phyloP scores from a whole-genome alignment of 2,329 filamentous ascomycete species.

The Paecilomyces fulvus region DNA sequence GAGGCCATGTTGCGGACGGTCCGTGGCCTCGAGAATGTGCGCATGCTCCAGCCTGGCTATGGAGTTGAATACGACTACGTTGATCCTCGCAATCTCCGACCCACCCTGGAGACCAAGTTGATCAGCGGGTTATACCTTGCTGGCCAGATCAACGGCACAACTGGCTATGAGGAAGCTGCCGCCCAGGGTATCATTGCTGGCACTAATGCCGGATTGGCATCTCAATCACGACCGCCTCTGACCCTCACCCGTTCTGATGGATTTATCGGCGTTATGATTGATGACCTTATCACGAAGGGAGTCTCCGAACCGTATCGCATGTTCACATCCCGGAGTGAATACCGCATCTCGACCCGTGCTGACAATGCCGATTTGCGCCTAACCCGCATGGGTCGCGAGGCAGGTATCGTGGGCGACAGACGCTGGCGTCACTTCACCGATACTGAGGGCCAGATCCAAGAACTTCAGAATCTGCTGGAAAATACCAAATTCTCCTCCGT shows the following conservation, averaged over 20 bases:
- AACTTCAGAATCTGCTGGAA: conserved; percentile 55
- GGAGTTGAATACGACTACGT: conserved; percentile 99
- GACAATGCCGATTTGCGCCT: conserved; percentile 91
- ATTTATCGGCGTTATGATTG: conserved; percentile 98
- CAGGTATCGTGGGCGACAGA: conserved; percentile 67
- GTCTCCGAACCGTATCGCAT: conserved; percentile 96
- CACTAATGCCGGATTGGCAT: conserved; percentile 82
- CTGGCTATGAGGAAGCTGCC: conserved; percentile 94
- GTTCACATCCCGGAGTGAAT: conserved; percentile 95
- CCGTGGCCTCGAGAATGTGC: conserved; percentile 75
- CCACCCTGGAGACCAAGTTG: conserved; percentile 89
- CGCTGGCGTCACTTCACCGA: conserved; percentile 66
- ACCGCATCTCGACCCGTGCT: conserved; percentile 80
- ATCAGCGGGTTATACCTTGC: conserved; percentile 85
- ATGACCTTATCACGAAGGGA: conserved; percentile 93
- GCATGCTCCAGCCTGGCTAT: conserved; percentile 91
- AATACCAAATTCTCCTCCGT: conserved; percentile 50
- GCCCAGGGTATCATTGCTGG: conserved; percentile 88
- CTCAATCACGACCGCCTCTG: conserved; percentile 57
- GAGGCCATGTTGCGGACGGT: conserved; percentile 78
- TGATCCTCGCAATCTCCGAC: conserved; percentile 76
- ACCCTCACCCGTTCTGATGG: conserved; percentile 73
- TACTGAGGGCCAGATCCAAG: conserved; percentile 58
- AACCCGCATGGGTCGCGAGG: conserved; percentile 65
- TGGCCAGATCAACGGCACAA: conserved; percentile 96